Conservation (phyloP, 306 rosid species). For the Quercus aquifolioides region DNA sequence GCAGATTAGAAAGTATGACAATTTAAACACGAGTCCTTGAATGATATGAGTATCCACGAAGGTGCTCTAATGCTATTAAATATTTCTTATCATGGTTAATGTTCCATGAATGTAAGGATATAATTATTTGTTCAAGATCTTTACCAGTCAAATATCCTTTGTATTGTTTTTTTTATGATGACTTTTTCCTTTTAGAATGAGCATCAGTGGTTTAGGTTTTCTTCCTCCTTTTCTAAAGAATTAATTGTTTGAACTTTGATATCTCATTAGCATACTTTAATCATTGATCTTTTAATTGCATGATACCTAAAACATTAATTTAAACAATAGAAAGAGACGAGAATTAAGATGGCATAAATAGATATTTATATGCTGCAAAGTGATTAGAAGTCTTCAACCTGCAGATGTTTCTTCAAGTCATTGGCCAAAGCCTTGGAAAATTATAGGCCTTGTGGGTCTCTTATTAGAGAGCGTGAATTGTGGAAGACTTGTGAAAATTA, state of each 20-base stretch:
- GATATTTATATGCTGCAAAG: too few relatives aligned
- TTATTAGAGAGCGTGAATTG: too few relatives aligned
- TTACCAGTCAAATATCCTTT: conserved; percentile 8
- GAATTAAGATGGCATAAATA: too few relatives aligned
- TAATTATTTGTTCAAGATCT: background rate
- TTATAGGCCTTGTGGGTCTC: too few relatives aligned
- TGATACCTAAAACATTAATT: too few relatives aligned
- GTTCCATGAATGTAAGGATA: background rate
- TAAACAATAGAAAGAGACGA: too few relatives aligned
- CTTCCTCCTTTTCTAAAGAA: background rate
- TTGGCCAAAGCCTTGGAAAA: too few relatives aligned
- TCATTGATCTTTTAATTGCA: too few relatives aligned
- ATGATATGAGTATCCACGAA: background rate
- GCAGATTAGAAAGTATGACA: background rate
- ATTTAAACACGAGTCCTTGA: background rate
- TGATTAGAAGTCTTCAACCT: too few relatives aligned
- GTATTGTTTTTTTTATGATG: background rate
- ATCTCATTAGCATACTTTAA: background rate
- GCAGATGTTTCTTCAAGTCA: too few relatives aligned
- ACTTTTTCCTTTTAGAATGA: too few relatives aligned
- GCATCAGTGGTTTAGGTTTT: background rate
- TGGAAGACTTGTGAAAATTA: too few relatives aligned
- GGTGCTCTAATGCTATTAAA: background rate
- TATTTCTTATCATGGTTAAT: background rate
- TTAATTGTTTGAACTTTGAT: background rate